Evolutionary conservation across 2,329 filamentous ascomycete genomes (phyloP), one percentile per base, ranked within the genome.

Genomic region (Aspergillus quadrilineatus): DNA sequence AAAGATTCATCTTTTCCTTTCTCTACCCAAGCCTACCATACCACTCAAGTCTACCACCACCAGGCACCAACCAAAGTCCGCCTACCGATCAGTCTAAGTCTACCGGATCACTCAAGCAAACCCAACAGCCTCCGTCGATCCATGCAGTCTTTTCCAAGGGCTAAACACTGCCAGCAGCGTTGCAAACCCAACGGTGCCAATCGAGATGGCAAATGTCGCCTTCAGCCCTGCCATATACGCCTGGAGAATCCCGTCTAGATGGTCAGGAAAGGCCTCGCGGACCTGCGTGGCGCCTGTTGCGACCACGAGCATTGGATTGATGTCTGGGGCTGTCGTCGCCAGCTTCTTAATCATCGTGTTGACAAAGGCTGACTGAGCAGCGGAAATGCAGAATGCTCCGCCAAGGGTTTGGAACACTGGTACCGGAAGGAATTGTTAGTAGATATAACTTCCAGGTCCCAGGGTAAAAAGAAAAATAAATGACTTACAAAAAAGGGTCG

Each of bases 211-310:
- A 44, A 55, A 50, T 6, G 45, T 12, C 15, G 14, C 45, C 9
- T 55, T 30, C 6, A 55, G 5, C 3, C 52, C 52, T 5, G 6
- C 37, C 52, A 55, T 50, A 12, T 55, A 26, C 6, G 52, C 52
- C 36, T 36, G 28, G 15, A 49, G 9, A 4, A 55, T 15, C 1
- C 36, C 45, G 0, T 12, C 6, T 4, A 55, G 15, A 4, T 44
- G 14, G 5, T 50, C 37, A 1, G 32, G 8, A 30, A 55, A 48
- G 2, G n/a, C 15, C 0, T 41, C 9, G 17, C 17, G 17, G 12
- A 55, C 2, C 37, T 55, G 9, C 1, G 52, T 55, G 3, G 52
- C 52, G 12, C 52, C 52, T 5, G 26, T 37, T 12, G 6, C 32
- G 2, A 55, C 15, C 6, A 43, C 52, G 4, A 29, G 4, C 14